Evolutionary conservation across 2,329 filamentous ascomycete species (phyloP), one percentile per base, ranked within the genome.

Genomic region (Arthrinium puccinioides): DNA sequence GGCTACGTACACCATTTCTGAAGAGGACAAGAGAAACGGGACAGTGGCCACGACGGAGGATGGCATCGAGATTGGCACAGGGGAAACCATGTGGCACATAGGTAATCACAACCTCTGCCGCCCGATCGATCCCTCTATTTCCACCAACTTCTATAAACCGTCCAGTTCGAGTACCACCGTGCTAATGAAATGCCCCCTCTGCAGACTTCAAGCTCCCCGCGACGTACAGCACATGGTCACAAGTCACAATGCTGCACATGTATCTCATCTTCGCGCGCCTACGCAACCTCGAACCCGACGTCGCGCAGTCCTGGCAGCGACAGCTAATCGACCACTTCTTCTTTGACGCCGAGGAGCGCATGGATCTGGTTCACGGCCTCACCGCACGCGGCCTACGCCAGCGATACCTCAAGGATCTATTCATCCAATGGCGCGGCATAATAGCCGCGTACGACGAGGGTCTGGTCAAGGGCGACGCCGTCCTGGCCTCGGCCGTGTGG

Each of bases 251-350:
- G 72, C 74, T 98, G 41, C 90, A 98, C 69, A 84, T 98, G 74
- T 97, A 95, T 69, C 75, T 96, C 41, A 64, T 97, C 42, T 84
- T 86, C 38, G 84, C 86, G 32, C 84, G 89, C 39, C 69, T 96
- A 50, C 84, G 92, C 46, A 82, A 81, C 60, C 77, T 96, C 50
- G 81, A 86, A 16, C 67, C 71, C 37, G 74, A 82, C 16, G 70
- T 76, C 48, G 80, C 84, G 48, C 73, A 77, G 43, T 74, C 78
- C 40, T 95, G 88, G 80, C 87, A 94, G 60, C 84, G 88, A 54
- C 86, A 95, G 64, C 73, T 98, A 45, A 78, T 92, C 32, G 89
- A 98, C 64, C 88, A 97, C 62, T 96, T 94, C 71, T 97, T 90
- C 70, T 87, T 86, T 67, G 82, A 85, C 52, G 85, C 84, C 52